A percentile compares a stretch with the other conserved stretches of the same genome.
These are phyloP conservation scores for Fraxinus paxiana DNA, from an alignment of 305 asterid genomes.

Conservation along the genomic window DNA sequence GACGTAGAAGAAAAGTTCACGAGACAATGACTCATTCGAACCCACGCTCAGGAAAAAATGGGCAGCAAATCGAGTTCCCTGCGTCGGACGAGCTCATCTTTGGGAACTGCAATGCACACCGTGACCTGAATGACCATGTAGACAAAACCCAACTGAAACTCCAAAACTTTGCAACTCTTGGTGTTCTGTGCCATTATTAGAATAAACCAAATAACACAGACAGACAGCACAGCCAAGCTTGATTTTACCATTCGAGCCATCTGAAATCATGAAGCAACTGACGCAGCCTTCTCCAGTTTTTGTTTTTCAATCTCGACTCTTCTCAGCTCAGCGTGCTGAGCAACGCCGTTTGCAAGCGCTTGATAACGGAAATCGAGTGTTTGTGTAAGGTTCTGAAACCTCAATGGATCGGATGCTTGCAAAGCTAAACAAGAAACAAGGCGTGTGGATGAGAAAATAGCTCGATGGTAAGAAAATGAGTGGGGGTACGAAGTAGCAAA, in stretches of 20 bases:
- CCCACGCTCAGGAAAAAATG: constrained; percentile 23
- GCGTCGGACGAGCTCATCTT: constrained; percentile 19
- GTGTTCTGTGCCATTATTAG: constrained; percentile 30
- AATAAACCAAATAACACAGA: constrained; percentile 35
- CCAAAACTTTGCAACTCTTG: constrained; percentile 23
- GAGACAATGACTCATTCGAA: constrained; percentile 26
- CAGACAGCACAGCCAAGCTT: constrained; percentile 21
- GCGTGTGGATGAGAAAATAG: neutral
- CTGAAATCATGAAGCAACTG: constrained; percentile 45
- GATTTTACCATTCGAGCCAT: constrained; percentile 12
- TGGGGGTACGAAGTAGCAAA: neutral
- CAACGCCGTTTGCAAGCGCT: constrained; percentile 89
- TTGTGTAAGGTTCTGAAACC: constrained; percentile 84
- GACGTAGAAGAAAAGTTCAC: constrained; percentile 40
- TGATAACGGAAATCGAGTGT: constrained; percentile 81
- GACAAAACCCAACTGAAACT: constrained; percentile 28
- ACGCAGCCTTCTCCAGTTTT: constrained; percentile 60
- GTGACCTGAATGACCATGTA: constrained; percentile 30
- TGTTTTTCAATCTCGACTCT: constrained; percentile 76
- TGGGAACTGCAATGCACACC: constrained; percentile 11
- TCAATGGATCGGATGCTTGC: constrained; percentile 77
- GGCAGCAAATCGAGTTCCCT: constrained; percentile 31
- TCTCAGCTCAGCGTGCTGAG: constrained; percentile 89
- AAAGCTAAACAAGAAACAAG: constrained; percentile 40
- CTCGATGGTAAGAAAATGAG: neutral